phyloP scores from a whole-genome alignment of 2,329 filamentous ascomycete species.

The Epichloe scottii region DNA sequence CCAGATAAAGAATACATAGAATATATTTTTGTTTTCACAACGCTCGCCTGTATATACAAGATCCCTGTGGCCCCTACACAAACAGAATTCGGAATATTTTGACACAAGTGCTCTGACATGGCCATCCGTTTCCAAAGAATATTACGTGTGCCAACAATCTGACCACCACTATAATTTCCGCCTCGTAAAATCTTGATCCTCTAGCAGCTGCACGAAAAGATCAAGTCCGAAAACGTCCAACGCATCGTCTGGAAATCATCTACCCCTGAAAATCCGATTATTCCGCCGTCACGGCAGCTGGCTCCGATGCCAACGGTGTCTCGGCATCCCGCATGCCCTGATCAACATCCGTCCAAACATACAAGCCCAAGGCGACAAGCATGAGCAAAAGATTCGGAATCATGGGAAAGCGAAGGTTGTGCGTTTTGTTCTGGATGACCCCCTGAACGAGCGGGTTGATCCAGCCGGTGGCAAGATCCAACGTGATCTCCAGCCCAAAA shows the following conservation, averaged over 20 bases:
- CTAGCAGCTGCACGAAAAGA: too few species aligned
- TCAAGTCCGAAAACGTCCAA: background rate
- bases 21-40: too few species aligned
- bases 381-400: constrained; percentile 11
- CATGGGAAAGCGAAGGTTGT: constrained; percentile 12
- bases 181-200: too few species aligned
- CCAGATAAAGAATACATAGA: too few species aligned
- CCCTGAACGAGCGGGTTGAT: constrained; percentile 11
- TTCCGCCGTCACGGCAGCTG: background rate
- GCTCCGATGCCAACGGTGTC: constrained; percentile 1
- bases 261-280: too few species aligned
- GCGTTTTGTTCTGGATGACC: constrained; percentile 9
- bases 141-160: too few species aligned
- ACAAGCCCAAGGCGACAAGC: constrained; percentile 7
- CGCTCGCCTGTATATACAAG: too few species aligned
- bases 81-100: too few species aligned
- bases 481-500: constrained; percentile 11
- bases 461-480: constrained; percentile 11
- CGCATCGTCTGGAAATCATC: background rate
- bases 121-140: too few species aligned
- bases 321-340: constrained; percentile 9
- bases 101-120: too few species aligned
- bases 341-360: constrained; percentile 10
- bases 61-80: too few species aligned
- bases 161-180: too few species aligned